Base-by-base conservation (phyloP, 371 early-diverging fungal species). In the Zopfochytrium polystomum region DNA sequence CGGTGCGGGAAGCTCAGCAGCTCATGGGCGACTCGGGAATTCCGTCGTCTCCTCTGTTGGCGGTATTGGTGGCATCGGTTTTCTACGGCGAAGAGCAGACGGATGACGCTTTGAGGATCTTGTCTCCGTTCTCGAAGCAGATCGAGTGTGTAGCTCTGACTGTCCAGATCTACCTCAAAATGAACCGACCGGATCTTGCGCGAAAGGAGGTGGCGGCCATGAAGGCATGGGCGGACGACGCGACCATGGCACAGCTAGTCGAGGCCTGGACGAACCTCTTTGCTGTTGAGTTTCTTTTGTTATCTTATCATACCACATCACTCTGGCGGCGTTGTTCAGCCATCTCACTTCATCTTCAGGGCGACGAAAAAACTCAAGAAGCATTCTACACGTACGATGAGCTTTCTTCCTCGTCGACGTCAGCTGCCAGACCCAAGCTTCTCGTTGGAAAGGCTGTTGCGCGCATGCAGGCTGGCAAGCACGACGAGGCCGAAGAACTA, bases 341-440 rank as follows among this genome's bases (percentile, higher is more conserved):
- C 7, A 43, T 7, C 11, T 18, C 20, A 5, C 47, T 20, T 34
- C n/a, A n/a, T 27, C 60, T 88, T 79, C 92, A 90, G 13, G 93
- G 90, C 1, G 80, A 84, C 5, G 70, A 77, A 18, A 90, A 90
- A 58, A 85, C 84, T 59, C 90, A 88, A 67, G 91, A 92, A 72
- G 90, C 95, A 1, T 89, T 83, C 58, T 95, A 93, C 75, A 90
- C 92, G 48, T 95, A 89, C 63, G 94, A 95, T 67, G 98, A 96
- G 64, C 84, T 95, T 56, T 91, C 86, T 15, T 87, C 90, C 51
- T 86, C 92, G 0, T 78, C 73, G 49, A 73, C 86, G 23, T 80
- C 80, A 2, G 83, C 89, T n/a, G 55, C 74, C 25, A 87, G 89
- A 0, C n/a, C n/a, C n/a, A 87, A 89, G 56, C 80, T 95, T 27